A percentile compares a stretch with the other conserved stretches of the same genome.
Conservation (phyloP, 441 rosid genomes). For the Mallotus japonicus region DNA sequence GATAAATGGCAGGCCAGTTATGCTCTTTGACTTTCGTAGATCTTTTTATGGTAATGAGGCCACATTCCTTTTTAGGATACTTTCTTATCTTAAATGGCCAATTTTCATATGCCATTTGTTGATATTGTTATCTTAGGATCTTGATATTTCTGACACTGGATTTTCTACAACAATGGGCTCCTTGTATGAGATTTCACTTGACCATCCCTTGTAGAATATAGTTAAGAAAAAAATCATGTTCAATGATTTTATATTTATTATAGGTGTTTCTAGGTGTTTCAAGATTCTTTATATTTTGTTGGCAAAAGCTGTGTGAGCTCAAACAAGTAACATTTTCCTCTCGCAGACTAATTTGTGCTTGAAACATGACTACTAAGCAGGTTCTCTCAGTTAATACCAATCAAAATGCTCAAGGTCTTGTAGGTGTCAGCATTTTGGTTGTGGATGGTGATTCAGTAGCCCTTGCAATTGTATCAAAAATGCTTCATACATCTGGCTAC, state of each 20-base stretch:
- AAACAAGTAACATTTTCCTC: too few relatives aligned
- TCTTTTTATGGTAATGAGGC: neutral
- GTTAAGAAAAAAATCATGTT: too few relatives aligned
- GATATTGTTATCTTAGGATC: neutral
- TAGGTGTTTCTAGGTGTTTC: too few relatives aligned
- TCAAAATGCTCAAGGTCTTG: neutral
- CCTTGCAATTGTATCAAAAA: slow-evolving; percentile 34
- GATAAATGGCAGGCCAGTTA: slow-evolving; percentile 16
- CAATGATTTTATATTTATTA: too few relatives aligned
- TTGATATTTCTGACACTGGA: neutral
- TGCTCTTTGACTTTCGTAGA: slow-evolving; percentile 11
- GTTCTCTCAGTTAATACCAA: slow-evolving; percentile 15
- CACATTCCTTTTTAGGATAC: neutral
- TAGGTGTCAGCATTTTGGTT: slow-evolving; percentile 30
- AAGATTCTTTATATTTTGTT: too few relatives aligned
- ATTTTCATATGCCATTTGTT: neutral
- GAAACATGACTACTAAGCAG: slow-evolving; percentile 24
- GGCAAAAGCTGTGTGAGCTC: neutral
- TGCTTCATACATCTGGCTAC: slow-evolving; percentile 38
- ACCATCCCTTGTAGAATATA: neutral
- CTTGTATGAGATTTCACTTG: neutral
- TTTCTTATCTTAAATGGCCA: neutral
- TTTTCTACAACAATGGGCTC: neutral
- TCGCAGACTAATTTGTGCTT: neutral
- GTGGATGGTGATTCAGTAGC: slow-evolving; percentile 41